A percentile compares a stretch with the other conserved stretches of the same genome.
These are phyloP conservation scores for Agrocybe chaxingu DNA, from an alignment of 768 basidiomycete genomes.

Conservation along the genomic window DNA sequence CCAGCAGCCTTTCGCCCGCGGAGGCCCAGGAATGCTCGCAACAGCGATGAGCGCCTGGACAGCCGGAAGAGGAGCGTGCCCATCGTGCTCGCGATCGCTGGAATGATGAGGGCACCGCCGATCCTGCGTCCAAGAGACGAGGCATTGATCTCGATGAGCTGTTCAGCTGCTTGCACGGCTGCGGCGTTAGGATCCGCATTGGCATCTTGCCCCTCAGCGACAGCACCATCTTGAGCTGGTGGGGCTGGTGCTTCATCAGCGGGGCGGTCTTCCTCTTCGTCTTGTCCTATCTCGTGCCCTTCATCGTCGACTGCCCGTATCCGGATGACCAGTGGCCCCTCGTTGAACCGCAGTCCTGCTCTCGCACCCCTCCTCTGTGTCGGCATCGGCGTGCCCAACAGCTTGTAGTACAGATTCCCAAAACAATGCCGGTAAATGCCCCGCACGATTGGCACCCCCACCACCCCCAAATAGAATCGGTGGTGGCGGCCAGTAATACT, in stretches of 20 bases:
- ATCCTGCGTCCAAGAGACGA: constrained; percentile 63
- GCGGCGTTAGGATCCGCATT: constrained; percentile 40
- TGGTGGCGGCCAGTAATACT: constrained; percentile 53
- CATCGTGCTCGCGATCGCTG: constrained; percentile 64
- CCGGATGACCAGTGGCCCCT: constrained; percentile 33
- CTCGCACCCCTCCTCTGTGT: constrained; percentile 20
- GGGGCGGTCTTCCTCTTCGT: neutral
- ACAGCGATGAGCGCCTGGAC: constrained; percentile 40
- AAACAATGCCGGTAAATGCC: constrained; percentile 41
- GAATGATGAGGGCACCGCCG: constrained; percentile 68
- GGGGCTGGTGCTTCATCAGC: constrained; percentile 14
- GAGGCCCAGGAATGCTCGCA: constrained; percentile 37
- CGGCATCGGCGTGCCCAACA: constrained; percentile 37
- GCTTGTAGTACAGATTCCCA: constrained; percentile 35
- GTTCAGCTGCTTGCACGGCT: constrained; percentile 48
- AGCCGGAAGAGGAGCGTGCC: constrained; percentile 55
- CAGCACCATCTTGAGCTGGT: constrained; percentile 11
- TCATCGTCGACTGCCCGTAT: constrained; percentile 24
- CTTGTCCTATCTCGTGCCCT: constrained; percentile 9
- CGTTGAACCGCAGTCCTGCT: constrained; percentile 23
- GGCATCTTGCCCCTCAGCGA: constrained; percentile 11
- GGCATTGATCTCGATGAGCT: constrained; percentile 54
- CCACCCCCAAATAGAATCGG: constrained; percentile 51
- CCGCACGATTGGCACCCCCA: constrained; percentile 48
- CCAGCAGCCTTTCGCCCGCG: constrained; percentile 9